phyloP scores from a whole-genome alignment of 257 asterid genomes.

The Voacanga thouarsii region DNA sequence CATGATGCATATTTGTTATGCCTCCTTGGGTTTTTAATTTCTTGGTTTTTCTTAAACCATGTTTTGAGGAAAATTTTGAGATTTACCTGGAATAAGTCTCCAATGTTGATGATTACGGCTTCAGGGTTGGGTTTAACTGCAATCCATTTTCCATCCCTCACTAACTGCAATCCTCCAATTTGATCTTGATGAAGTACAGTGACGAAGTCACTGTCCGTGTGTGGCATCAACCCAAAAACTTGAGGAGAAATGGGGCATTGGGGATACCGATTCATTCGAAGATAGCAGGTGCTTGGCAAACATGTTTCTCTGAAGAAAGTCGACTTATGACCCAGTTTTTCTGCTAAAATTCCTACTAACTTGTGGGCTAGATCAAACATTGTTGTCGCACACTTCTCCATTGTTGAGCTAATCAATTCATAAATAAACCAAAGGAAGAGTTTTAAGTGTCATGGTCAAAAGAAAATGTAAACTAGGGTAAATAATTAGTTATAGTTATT shows the following conservation, averaged over 20 bases:
- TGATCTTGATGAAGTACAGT: constrained; percentile 75
- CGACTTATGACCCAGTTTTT: constrained; percentile 43
- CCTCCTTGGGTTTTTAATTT: neutral
- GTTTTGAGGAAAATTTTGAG: neutral
- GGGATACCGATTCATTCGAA: constrained; percentile 81
- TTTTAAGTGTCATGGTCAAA: neutral
- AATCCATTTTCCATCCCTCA: constrained; percentile 71
- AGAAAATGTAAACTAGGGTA: too few species aligned
- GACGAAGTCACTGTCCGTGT: constrained; percentile 83
- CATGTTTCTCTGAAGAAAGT: constrained; percentile 53
- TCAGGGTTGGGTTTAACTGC: constrained; percentile 75
- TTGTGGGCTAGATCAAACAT: constrained; percentile 50
- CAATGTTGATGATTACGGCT: constrained; percentile 74
- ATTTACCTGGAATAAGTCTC: constrained; percentile 80
- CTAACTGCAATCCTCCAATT: constrained; percentile 76
- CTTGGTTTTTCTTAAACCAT: neutral
- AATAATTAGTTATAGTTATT: too few species aligned
- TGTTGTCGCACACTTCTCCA: constrained; percentile 52
- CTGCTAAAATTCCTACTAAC: constrained; percentile 57
- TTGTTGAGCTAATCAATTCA: constrained; percentile 46
- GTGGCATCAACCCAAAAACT: constrained; percentile 66
- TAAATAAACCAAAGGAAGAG: too few species aligned
- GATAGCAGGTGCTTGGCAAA: constrained; percentile 50
- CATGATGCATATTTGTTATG: constrained; percentile 3
- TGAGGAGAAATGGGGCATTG: constrained; percentile 51